Conservation (phyloP, 1,284 basidiomycete genomes). For the Tremellales sp. region DNA sequence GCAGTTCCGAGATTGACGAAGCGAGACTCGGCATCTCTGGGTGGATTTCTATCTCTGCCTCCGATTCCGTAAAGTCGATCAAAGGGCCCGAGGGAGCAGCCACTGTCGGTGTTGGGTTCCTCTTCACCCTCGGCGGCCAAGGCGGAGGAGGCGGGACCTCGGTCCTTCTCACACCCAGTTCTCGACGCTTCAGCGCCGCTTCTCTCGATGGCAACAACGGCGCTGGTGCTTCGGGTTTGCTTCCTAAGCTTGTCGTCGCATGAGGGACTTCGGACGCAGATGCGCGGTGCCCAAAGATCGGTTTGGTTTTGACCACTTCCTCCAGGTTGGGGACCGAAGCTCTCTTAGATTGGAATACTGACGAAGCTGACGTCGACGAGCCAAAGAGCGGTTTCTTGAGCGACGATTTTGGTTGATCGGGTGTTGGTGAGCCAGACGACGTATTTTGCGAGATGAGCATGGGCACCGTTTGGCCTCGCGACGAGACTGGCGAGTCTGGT, state of each 20-base stretch:
- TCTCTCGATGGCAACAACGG: constrained; percentile 29
- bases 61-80: constrained; percentile 25
- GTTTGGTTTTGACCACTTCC: too few species aligned
- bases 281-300: too few species aligned
- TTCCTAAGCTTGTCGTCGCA: too few species aligned
- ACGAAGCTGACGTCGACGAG: not conserved
- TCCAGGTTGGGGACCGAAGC: too few species aligned
- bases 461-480: too few species aligned
- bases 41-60: not conserved
- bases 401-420: not conserved
- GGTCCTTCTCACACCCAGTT: constrained; percentile 7
- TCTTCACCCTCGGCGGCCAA: not conserved
- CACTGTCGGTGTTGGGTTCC: not conserved
- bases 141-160: not conserved
- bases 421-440: too few species aligned
- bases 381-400: not conserved
- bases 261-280: too few species aligned
- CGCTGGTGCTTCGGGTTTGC: not conserved
- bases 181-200: constrained; percentile 33
- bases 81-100: constrained; percentile 20
- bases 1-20: constrained; percentile 25
- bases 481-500: too few species aligned
- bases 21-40: constrained; percentile 16
- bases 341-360: not conserved
- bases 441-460: too few species aligned